Evolutionary conservation across 257 asterid species (phyloP).

Genomic region (Datura wrightii): DNA sequence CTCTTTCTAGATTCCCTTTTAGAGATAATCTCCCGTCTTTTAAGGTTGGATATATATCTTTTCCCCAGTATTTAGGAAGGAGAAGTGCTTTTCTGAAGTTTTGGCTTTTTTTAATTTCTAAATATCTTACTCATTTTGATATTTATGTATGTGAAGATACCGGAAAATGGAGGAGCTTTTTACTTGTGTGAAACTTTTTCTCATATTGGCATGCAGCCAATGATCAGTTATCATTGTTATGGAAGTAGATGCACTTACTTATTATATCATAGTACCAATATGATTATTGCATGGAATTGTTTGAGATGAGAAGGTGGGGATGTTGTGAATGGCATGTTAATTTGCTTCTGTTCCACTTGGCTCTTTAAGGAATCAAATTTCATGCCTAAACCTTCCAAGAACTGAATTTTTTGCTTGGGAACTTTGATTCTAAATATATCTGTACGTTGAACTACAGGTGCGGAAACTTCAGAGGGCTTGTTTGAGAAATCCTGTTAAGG

Average conservation of each 20-base stretch:
- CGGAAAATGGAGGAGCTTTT: background rate
- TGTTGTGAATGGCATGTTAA: constrained; percentile 15
- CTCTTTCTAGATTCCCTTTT: background rate
- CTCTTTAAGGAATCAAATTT: background rate
- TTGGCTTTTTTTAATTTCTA: background rate
- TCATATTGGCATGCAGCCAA: background rate
- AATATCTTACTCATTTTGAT: background rate
- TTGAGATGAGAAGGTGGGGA: background rate
- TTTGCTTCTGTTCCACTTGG: background rate
- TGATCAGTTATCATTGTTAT: constrained; percentile 10
- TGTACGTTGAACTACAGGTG: constrained; percentile 57
- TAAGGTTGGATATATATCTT: background rate
- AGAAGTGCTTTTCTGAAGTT: background rate
- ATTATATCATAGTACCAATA: background rate
- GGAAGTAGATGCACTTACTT: background rate
- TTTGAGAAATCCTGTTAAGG: constrained; percentile 90
- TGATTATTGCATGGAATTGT: background rate
- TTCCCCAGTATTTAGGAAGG: background rate
- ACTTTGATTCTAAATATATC: background rate
- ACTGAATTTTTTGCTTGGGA: background rate
- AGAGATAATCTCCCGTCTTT: background rate
- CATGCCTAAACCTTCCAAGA: background rate
- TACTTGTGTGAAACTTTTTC: background rate
- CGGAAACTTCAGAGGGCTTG: constrained; percentile 93
- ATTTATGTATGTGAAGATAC: background rate